A percentile compares a stretch with the other conserved stretches of the same genome.
phyloP scores from a whole-genome alignment of 192 early-diverging fungal genomes.

The Mortierella claussenii region DNA sequence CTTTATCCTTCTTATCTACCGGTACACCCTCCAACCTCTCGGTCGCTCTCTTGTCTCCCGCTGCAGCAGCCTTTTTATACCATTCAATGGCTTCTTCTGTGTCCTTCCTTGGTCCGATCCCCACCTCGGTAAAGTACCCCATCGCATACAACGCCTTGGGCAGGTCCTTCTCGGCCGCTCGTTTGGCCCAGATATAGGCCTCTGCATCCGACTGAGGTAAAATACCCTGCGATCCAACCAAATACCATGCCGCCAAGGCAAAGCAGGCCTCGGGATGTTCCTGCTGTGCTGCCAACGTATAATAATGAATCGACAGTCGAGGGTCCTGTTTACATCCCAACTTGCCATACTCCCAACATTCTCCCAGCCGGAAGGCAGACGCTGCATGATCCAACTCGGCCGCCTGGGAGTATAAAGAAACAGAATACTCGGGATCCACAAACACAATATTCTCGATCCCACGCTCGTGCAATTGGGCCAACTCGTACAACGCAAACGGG shows the following conservation, averaged over 20 bases:
- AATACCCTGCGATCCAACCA: constrained; percentile 65
- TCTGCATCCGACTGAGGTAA: constrained; percentile 72
- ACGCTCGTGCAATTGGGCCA: constrained; percentile 64
- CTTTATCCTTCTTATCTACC: constrained; percentile 55
- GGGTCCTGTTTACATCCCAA: constrained; percentile 64
- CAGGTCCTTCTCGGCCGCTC: constrained; percentile 68
- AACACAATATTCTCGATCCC: constrained; percentile 69
- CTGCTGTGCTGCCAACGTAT: constrained; percentile 71
- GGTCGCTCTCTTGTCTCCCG: constrained; percentile 70
- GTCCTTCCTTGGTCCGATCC: constrained; percentile 69
- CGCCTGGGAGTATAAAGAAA: constrained; percentile 71
- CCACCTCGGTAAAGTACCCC: constrained; percentile 74
- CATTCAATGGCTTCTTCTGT: constrained; percentile 65
- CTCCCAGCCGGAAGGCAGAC: constrained; percentile 68
- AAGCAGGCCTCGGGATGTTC: constrained; percentile 73
- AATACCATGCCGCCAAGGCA: constrained; percentile 73
- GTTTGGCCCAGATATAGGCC: constrained; percentile 71
- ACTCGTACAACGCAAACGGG: constrained; percentile 68
- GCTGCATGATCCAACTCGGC: constrained; percentile 73
- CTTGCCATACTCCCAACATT: constrained; percentile 74
- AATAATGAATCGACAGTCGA: constrained; percentile 66
- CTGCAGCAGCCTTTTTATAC: constrained; percentile 75
- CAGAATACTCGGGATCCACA: constrained; percentile 70
- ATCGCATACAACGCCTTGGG: constrained; percentile 73
- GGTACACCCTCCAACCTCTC: constrained; percentile 64